These are phyloP conservation scores for Pigoraptor vietnamica DNA, from an alignment of 78 protist genomes.

Conservation along the genomic window DNA sequence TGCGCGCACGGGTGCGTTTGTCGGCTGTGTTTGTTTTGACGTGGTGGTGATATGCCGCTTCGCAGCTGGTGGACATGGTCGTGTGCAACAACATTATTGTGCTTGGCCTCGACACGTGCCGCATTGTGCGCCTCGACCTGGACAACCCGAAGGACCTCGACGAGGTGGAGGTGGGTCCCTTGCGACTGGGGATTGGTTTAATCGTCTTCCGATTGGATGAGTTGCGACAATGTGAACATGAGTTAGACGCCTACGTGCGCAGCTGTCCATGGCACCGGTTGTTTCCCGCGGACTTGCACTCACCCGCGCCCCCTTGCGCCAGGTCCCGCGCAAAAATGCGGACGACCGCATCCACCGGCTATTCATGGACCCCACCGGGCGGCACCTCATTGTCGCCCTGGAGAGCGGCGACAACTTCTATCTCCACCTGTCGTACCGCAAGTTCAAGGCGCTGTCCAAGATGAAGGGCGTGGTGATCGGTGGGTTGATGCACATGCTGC, in stretches of 20 bases:
- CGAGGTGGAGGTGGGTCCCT: background rate
- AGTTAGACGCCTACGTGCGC: background rate
- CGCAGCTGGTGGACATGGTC: slow-evolving; percentile 1
- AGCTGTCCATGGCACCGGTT: background rate
- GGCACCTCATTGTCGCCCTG: slow-evolving; percentile 54
- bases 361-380: slow-evolving; percentile 68
- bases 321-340: background rate
- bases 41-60: too few species aligned
- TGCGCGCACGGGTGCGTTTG: too few species aligned
- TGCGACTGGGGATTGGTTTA: background rate
- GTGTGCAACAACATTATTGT: background rate
- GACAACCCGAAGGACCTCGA: background rate
- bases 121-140: background rate
- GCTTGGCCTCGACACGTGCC: background rate
- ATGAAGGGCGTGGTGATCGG: slow-evolving; percentile 6
- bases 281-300: background rate
- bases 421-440: slow-evolving; percentile 28
- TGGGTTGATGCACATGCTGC: too few species aligned
- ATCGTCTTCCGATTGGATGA: background rate
- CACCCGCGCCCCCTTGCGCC: background rate
- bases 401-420: slow-evolving; percentile 48
- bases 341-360: slow-evolving; percentile 11
- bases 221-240: background rate
- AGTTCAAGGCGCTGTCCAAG: slow-evolving; percentile 35
- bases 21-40: too few species aligned